Evolutionary conservation across 148 eudicot species (phyloP), one percentile per base, ranked within the genome.

Genomic region (Polygonum maritimum): DNA sequence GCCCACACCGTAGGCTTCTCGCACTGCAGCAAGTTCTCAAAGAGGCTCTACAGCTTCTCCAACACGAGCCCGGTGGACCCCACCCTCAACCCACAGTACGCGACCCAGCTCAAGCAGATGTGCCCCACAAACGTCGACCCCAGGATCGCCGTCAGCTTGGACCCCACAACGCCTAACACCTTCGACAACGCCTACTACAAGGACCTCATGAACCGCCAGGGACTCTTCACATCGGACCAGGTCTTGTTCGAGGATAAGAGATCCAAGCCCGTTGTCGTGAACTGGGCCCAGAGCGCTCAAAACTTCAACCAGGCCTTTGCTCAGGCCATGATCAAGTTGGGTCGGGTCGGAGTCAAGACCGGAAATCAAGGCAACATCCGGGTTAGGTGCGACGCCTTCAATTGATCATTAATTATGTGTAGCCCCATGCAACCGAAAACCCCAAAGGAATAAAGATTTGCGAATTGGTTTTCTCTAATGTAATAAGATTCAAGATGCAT

Each of bases 1-100:
- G 96, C 96, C 45, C 98, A 89, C 76, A 86, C 93, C 74, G 19
- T 92, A 36, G 93, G 93, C 12, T 92, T 92, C 81, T 82, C 96
- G 14, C 93, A 90, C 79, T 90, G 92, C 80, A 72, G 77, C 72
- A 80, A 82, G 3, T 90, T 93, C 85, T 81, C 96, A 19, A 86
- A 84, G 1, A 84, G 93, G 16, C 79, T 91, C 22, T 88, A 88
- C 82, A 81, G 86, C 44, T 89, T 84, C 78, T 83, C 76, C 69
- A 77, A 79, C 12, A 78, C 72, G 39, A 85, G 55, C 74, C 60
- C 83, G 45, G 85, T 85, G 10, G 93, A 92, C 81, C 96, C 96
- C 4, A 85, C 87, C 1, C 88, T 90, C 31, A 79, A 90, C 58
- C 74, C 26, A 36, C 75, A 63, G 2, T 92, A 87, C 49, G 97